Base-by-base conservation (phyloP, 176 grass and related monocot species). In the Oryza australiensis region DNA sequence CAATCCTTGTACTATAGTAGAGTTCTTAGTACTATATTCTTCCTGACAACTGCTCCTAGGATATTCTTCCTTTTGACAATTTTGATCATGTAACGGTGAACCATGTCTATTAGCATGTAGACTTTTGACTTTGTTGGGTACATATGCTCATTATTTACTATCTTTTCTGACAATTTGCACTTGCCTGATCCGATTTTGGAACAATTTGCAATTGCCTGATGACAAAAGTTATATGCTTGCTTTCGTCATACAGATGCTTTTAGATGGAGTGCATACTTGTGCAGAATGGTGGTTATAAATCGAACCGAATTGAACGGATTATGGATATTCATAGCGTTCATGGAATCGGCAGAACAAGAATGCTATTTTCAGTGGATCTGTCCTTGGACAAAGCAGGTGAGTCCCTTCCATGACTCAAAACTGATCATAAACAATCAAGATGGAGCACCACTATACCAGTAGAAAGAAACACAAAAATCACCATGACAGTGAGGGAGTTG, bases 381-480 rank as follows among this genome's bases (percentile, higher is more conserved):
- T 45, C 75, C 57, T 51, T 81, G 72, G 32, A 8, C 33, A 64
- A 64, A 51, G 23, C 77, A 81, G 53, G 82, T 85, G 66, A 84
- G 86, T 24, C 55, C 55, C 55, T 60, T 27, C 77, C 87, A 85
- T 75, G 77, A 76, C 20, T 24, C 26, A 24, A 24, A 75, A 70
- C 55, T 8, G 51, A 55, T 55, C 18, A 55, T 55, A 55, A 22
- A 55, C 20, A n/a, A 55, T 55, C 59, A 34, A 64, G 15, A 43
- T 83, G 48, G 5, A 22, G 62, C 34, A 55, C 7, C 60, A 78
- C 59, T 55, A 68, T 23, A 22, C 35, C 49, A 68, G 34, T 73
- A 68, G 49, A 90, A 86, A 90, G 37, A 40, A 86, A 79, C 62
- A 84, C 68, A 30, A 26, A 33, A 89, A 89, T 62, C 82, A 27